These are phyloP conservation scores for Steccherinum ochraceum DNA, from an alignment of 768 basidiomycete species.

Conservation along the genomic window DNA sequence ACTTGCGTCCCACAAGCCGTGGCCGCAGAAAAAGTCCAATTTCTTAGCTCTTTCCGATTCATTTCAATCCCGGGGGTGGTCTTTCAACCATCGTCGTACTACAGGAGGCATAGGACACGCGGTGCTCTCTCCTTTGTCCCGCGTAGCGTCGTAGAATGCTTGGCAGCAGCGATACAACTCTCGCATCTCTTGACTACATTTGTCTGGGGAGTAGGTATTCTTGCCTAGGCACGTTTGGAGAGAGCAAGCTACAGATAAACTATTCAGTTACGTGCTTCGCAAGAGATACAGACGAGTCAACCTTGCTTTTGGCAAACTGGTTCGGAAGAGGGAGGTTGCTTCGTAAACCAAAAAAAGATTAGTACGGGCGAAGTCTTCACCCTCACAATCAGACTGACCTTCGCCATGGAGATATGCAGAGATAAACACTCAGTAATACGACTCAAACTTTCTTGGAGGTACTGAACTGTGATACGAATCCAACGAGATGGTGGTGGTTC, in stretches of 20 bases:
- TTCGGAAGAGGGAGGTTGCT: constrained; percentile 1
- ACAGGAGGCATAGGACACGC: constrained; percentile 54
- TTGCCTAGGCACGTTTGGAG: constrained; percentile 58
- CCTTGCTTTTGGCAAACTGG: constrained; percentile 11
- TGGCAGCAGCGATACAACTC: constrained; percentile 60
- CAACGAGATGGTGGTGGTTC: no score
- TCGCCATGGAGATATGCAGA: no score
- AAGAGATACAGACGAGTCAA: background rate
- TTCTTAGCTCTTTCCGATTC: no score
- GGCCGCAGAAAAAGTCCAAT: no score
- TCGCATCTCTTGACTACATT: constrained; percentile 46
- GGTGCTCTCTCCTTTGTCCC: constrained; percentile 40
- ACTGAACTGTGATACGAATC: no score
- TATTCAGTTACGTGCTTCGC: no score
- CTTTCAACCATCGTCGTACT: constrained; percentile 53
- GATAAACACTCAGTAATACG: no score
- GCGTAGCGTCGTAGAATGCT: constrained; percentile 42
- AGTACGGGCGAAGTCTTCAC: no score
- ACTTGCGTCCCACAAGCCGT: no score
- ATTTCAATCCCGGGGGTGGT: no score
- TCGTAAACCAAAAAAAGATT: background rate
- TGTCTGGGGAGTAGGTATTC: constrained; percentile 60
- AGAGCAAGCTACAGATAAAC: constrained; percentile 47
- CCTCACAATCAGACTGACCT: no score
- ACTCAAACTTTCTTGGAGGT: no score